Percentiles rank a stretch among this genome's conserved stretches.
These are phyloP conservation scores for Spongospora subterranea DNA, from an alignment of 208 protist genomes.

Conservation along the genomic window DNA sequence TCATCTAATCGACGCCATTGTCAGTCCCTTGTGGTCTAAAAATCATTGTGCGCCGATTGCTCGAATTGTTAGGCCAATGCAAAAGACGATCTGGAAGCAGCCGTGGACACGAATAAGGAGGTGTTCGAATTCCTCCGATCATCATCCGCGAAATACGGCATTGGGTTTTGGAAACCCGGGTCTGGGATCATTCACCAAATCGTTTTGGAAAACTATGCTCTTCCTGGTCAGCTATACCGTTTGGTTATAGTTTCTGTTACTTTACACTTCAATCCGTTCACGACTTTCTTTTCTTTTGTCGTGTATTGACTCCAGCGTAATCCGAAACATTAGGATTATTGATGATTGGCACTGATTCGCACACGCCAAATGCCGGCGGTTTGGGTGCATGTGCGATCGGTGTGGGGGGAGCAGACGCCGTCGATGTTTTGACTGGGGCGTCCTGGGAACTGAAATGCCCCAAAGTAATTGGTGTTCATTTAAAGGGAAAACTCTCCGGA, in stretches of 20 bases:
- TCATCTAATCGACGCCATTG: slow-evolving; percentile 81
- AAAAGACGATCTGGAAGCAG: slow-evolving; percentile 55
- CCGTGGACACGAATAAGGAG: slow-evolving; percentile 72
- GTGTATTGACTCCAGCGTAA: no score
- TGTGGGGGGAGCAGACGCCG: slow-evolving; percentile 85
- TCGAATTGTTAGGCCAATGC: background rate
- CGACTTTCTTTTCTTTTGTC: no score
- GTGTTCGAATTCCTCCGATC: slow-evolving; percentile 83
- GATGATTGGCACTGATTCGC: slow-evolving; percentile 81
- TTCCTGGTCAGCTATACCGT: slow-evolving; percentile 60
- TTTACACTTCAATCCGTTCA: no score
- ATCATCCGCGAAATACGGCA: slow-evolving; percentile 75
- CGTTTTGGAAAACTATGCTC: slow-evolving; percentile 83
- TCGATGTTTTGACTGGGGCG: slow-evolving; percentile 84
- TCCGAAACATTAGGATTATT: slow-evolving; percentile 73
- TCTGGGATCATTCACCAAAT: slow-evolving; percentile 85
- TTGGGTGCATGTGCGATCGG: slow-evolving; percentile 76
- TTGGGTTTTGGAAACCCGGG: slow-evolving; percentile 83
- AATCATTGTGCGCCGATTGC: background rate
- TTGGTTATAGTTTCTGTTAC: background rate
- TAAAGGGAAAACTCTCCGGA: slow-evolving; percentile 77
- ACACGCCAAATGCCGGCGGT: slow-evolving; percentile 81
- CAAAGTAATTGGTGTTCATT: slow-evolving; percentile 86
- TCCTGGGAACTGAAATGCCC: slow-evolving; percentile 83
- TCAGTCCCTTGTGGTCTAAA: slow-evolving; percentile 59